Base-by-base conservation (phyloP, 495 filamentous ascomycete species). In the Penicillium alfredii region DNA sequence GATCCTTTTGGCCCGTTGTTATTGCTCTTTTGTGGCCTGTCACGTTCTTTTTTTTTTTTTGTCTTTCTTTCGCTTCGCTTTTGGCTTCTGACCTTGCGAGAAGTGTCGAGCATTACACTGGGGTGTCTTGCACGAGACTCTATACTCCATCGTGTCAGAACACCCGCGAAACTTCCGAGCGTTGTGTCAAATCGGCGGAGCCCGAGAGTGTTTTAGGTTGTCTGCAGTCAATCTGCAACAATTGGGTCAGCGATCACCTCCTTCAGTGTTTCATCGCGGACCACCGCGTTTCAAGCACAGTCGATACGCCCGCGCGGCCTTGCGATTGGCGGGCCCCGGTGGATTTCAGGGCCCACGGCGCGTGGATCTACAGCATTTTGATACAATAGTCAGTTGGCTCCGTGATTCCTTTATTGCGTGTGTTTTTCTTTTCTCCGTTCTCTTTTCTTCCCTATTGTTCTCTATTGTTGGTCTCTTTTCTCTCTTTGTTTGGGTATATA, bases 231-330 rank as follows among this genome's bases (percentile, higher is more conserved):
- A 50, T 34, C 43, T 56, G 53, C 49, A 46, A 50, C 43, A 43
- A 30, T 42, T 30, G 39, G 30, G 34, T 19, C 35, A 24, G 42
- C 21, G 52, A 51, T 52, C 42, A 22, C 18, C 43, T 32, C 28
- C 29, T 40, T 33, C 20, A 46, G 50, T 35, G 61, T 63, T 65
- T 63, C 61, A 64, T 43, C 49, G 24, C 38, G 40, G 32, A 46
- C 25, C 31, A 44, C 45, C 35, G 24, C 44, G 61, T 65, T 65
- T 65, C 61, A 65, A 47, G 45, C 35, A 20, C 10, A 40, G 40
- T 34, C 35, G 26, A 33, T 35, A 44, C 37, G 15, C 22, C 25
- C 11, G 36, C 15, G 26, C 35, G 35, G 40, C n/a, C 4, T 7
- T 39, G 20, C 42, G 42, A 61, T 64, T 64, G 60, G 60, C 29